These are phyloP conservation scores for Cadophora sp. DNA, from an alignment of 2,329 filamentous ascomycete genomes.

Conservation along the genomic window DNA sequence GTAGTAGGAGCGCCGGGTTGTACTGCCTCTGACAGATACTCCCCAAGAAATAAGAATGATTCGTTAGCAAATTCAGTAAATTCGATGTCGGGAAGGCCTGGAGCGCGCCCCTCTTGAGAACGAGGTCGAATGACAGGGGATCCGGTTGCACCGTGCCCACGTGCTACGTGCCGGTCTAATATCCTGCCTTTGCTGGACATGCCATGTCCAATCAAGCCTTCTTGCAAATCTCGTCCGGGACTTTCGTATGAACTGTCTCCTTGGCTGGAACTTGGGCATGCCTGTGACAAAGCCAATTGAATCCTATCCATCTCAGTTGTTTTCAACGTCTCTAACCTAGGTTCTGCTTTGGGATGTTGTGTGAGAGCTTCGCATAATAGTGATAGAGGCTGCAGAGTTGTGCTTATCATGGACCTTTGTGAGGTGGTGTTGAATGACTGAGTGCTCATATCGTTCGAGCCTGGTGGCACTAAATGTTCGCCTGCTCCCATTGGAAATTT, in stretches of 20 bases:
- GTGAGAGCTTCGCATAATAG: neutral
- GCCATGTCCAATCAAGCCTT: neutral
- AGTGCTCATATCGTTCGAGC: constrained; percentile 32
- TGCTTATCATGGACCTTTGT: constrained; percentile 19
- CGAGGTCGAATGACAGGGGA: neutral
- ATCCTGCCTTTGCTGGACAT: neutral
- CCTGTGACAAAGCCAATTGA: constrained; percentile 21
- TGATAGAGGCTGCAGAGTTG: neutral
- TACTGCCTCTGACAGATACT: neutral
- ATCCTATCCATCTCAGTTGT: constrained; percentile 17
- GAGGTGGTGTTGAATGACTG: constrained; percentile 38
- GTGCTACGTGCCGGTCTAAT: neutral
- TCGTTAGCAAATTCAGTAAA: neutral
- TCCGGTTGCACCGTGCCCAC: neutral
- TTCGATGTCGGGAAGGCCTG: constrained; percentile 3
- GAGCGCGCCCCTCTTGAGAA: neutral
- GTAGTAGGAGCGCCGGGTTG: neutral
- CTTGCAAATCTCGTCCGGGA: neutral
- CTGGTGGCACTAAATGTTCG: constrained; percentile 8
- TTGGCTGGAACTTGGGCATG: constrained; percentile 6
- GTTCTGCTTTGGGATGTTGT: neutral
- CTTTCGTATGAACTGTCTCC: neutral
- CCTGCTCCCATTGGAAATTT: neutral
- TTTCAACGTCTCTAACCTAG: neutral
- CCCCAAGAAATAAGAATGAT: constrained; percentile 11